Conservation (phyloP, 2,329 filamentous ascomycete species). For the Sarocladium kiliense region DNA sequence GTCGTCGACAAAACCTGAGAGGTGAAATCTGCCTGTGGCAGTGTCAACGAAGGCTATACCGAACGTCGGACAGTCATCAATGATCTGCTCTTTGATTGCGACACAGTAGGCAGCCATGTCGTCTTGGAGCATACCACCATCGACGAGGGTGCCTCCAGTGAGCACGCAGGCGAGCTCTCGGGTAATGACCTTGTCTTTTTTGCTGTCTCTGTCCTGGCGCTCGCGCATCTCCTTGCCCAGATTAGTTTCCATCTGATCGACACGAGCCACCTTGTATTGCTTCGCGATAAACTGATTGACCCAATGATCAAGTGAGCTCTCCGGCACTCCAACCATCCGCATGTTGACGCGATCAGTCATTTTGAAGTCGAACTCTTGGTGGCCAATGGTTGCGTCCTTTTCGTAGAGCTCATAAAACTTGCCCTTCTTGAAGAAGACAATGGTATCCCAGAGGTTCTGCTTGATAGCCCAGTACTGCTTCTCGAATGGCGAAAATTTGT, state of each 20-base stretch:
- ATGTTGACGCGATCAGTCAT: constrained; percentile 98
- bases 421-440: constrained; percentile 99
- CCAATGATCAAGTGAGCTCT: constrained; percentile 94
- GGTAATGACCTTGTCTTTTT: constrained; percentile 90
- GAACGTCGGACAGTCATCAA: constrained; percentile 74
- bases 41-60: constrained; percentile 93
- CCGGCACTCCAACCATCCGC: constrained; percentile 98
- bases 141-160: constrained; percentile 87
- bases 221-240: constrained; percentile 99
- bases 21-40: constrained; percentile 87
- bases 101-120: constrained; percentile 97
- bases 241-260: constrained; percentile 95
- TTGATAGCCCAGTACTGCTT: constrained; percentile 99
- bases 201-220: constrained; percentile 58
- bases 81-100: constrained; percentile 79
- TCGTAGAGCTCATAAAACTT: constrained; percentile 99
- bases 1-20: constrained; percentile 91
- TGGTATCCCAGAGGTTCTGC: constrained; percentile 92
- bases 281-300: constrained; percentile 98
- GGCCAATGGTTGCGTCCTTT: constrained; percentile 92
- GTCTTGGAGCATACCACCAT: constrained; percentile 93
- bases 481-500: constrained; percentile 87
- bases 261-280: constrained; percentile 92
- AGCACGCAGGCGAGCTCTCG: constrained; percentile 87
- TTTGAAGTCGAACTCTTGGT: constrained; percentile 95